Evolutionary conservation across 805 yeast species (phyloP).

Genomic region (Saturnispora diversa): DNA sequence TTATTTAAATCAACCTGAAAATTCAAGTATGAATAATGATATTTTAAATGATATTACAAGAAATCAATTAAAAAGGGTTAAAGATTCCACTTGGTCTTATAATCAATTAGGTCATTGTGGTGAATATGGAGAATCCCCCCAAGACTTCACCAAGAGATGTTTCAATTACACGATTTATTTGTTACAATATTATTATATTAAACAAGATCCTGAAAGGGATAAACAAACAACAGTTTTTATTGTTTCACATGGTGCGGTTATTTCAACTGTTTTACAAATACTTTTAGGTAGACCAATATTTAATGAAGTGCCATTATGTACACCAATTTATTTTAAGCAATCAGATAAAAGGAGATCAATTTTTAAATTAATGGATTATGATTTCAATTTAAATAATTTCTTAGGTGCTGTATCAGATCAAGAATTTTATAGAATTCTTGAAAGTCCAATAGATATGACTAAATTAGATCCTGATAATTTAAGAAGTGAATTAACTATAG

Average conservation of each 20-base stretch:
- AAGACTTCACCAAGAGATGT: constrained; percentile 31
- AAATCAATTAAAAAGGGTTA: constrained; percentile 15
- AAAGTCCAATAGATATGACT: constrained; percentile 23
- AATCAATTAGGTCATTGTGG: constrained; percentile 36
- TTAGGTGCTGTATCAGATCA: constrained; percentile 22
- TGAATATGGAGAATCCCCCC: constrained; percentile 35
- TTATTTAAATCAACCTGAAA: constrained; percentile 26
- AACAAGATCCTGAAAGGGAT: constrained; percentile 23
- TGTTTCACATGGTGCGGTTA: constrained; percentile 39
- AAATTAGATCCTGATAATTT: constrained; percentile 23
- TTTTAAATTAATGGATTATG: constrained; percentile 29
- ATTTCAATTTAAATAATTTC: constrained; percentile 26
- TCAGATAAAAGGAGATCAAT: constrained; percentile 19
- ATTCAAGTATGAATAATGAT: constrained; percentile 13
- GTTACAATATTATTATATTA: constrained; percentile 26
- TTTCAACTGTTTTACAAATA: constrained; percentile 33
- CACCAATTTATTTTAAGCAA: constrained; percentile 29
- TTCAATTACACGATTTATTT: constrained; percentile 29
- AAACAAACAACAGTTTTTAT: constrained; percentile 29
- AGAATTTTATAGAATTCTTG: constrained; percentile 22
- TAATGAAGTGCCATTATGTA: constrained; percentile 34
- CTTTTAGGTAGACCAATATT: constrained; percentile 32
- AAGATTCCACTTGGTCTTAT: constrained; percentile 29
- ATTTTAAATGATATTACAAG: constrained; percentile 18
- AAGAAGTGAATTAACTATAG: constrained; percentile 22